Evolutionary conservation across 2,329 filamentous ascomycete species (phyloP).

Genomic region (Ophiostoma piceae): DNA sequence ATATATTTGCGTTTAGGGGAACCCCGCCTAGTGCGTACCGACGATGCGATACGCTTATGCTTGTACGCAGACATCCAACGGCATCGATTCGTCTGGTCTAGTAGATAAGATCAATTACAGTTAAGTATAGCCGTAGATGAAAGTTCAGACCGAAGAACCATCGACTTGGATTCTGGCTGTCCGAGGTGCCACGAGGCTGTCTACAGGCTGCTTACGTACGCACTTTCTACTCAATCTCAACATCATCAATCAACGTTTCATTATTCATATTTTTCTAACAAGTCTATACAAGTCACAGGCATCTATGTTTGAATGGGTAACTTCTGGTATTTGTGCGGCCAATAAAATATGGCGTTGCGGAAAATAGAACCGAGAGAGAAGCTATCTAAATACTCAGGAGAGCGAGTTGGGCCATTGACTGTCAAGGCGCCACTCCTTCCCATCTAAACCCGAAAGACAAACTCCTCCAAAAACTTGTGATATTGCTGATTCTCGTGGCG

Average conservation of each 20-base stretch:
- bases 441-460: slow-evolving; percentile 27
- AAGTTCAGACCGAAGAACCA: too few relatives aligned
- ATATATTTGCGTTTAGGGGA: slow-evolving; percentile 10
- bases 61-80: neutral
- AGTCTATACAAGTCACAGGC: neutral
- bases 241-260: too few relatives aligned
- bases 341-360: slow-evolving; percentile 30
- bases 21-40: slow-evolving; percentile 5
- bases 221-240: too few relatives aligned
- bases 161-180: too few relatives aligned
- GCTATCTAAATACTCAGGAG: slow-evolving; percentile 57
- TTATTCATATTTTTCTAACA: neutral
- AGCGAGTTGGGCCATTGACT: slow-evolving; percentile 48
- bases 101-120: neutral
- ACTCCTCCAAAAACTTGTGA: slow-evolving; percentile 25
- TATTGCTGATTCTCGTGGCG: slow-evolving; percentile 28
- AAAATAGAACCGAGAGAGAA: slow-evolving; percentile 31
- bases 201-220: neutral
- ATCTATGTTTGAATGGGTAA: slow-evolving; percentile 52
- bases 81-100: neutral
- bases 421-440: neutral
- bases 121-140: too few relatives aligned
- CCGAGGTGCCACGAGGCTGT: neutral
- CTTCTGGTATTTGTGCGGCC: slow-evolving; percentile 56
- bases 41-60: neutral